Base-by-base conservation (phyloP, 1,284 basidiomycete genomes). In the Apiotrichum montevideense region DNA sequence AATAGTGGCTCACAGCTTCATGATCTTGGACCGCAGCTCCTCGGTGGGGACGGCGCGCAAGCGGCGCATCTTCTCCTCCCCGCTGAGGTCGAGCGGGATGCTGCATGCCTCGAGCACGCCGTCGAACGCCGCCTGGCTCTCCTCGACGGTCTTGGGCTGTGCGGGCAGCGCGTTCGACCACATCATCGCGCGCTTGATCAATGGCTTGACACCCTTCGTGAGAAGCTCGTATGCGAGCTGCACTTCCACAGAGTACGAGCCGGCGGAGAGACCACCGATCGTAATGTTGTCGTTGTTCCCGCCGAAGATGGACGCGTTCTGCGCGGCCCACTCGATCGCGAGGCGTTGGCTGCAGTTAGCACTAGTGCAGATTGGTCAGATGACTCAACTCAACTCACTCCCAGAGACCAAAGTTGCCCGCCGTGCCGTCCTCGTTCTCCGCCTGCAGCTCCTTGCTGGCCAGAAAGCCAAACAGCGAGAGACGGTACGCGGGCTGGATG, bases 201-300 rank as follows among this genome's bases (percentile, higher is more conserved):
- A 46, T 11, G 56, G 58, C 29, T 51, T 43, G 35, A 42, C 47
- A 5, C 21, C 42, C 51, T 45, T 39, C 6, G 44, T 48, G 9
- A 51, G 42, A 43, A 70, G 68, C 50, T 71, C 67, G 65, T 72
- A 63, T 47, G 69, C 59, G 6, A 74, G 63, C 57, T 74, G 72
- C 15, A 68, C 64, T 42, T 75, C 63, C 3, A 63, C 62, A 4
- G 66, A 49, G 66, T 70, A 64, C 5, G 74, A 69, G 4, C 74
- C 74, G 1, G 74, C 74, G 0, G 64, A 66, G 2, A 69, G 61
- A 5, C 74, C 74, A 7, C 58, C 66, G 33, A 75, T 62, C 6
- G 71, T 70, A 51, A 76, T 65, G 51, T 66, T 66, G 41, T 52
- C 15, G 1, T 60, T 63, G 54, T 72, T 64, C 6, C 70, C 74